Evolutionary conservation across 805 yeast species (phyloP), one percentile per base, ranked within the genome.

Genomic region (Suhomyces pyralidae): DNA sequence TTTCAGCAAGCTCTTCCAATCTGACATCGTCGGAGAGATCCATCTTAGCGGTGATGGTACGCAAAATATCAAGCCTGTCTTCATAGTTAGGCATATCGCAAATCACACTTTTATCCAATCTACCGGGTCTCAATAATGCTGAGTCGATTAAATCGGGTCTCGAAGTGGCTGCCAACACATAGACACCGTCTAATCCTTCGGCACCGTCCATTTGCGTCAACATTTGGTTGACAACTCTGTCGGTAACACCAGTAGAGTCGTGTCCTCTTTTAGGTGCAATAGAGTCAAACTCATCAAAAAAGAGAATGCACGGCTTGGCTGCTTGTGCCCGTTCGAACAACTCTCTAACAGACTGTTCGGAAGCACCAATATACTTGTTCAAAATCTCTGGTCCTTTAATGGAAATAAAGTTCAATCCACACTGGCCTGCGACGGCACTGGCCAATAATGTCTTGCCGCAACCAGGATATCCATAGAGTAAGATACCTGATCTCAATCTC

Each of bases 121-220:
- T 84, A 5, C 99, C 99, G 0, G 99, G 99, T 68, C 99, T 84
- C 53, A 94, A 72, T 51, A 94, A 77, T 0, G 99, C 99, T 2
- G 97, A 86, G 67, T 94, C 99, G 58, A 94, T 92, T 59, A 94
- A 78, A 63, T 94, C 99, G 0, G 99, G 99, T 61, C 99, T 79
- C 61, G 94, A 85, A 0, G 98, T 94, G 1, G 98, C 99, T 0
- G 98, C 98, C 24, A 94, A 76, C 0, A 94, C 97, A 65, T 94
- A 93, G 2, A 94, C 98, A 3, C 98, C 97, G 61, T 92, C 97
- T 26, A 92, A 75, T 0, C 98, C 97, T 68, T 94, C 62, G 0
- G 98, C 98, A 73, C 99, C 99, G 69, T 94, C 99, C 97, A 94
- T 92, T 66, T 94, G 97, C 0, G 99, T 94, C 61, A 94, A 80